Evolutionary conservation across 768 basidiomycete genomes (phyloP), one percentile per base, ranked within the genome.

Genomic region (Kwoniella dendrophila): DNA sequence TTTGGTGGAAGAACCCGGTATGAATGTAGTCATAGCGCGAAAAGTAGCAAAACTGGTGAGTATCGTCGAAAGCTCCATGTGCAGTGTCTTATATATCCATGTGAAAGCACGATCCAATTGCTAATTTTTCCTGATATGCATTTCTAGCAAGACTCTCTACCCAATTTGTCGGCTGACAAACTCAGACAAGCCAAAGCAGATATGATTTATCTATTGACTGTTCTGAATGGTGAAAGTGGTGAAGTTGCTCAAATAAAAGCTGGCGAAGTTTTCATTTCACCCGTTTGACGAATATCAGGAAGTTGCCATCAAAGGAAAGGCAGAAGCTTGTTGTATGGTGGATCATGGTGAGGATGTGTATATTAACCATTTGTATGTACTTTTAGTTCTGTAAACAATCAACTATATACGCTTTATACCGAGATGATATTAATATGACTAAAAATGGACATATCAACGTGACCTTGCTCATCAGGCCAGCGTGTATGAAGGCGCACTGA

Each of bases 101-200:
- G 26, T 0, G 26, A 20, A 1, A 3, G 3, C 36, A 55, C 1
- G 20, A 48, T 18, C 30, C 16, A 20, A 16, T 27, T 20, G 22
- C 33, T 29, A 18, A 30, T 33, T 49, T 32, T 1, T 32, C n/a
- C 8, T 12, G 20, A n/a, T 43, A 3, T 14, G 24, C 4, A 11
- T 14, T 33, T 22, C 16, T n/a, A 63, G 62, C 62, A 63, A 63
- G 47, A 63, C 50, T 48, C 62, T 6, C 27, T 63, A 29, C 55
- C 62, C 33, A 48, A 56, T 20, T 40, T 63, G 1, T 56, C 55
- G 26, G 8, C 24, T 10, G 32, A 26, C 7, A 51, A 51, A 16
- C 62, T 63, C 41, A 47, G 62, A 20, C 62, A 63, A 63, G 62
- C 62, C 7, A 48, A 56, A 32, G 62, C 62, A 20, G 62, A 63